Percentiles rank a stretch among this genome's conserved stretches.
Conservation (phyloP, 495 filamentous ascomycete genomes). For the Penicillium paradoxum region DNA sequence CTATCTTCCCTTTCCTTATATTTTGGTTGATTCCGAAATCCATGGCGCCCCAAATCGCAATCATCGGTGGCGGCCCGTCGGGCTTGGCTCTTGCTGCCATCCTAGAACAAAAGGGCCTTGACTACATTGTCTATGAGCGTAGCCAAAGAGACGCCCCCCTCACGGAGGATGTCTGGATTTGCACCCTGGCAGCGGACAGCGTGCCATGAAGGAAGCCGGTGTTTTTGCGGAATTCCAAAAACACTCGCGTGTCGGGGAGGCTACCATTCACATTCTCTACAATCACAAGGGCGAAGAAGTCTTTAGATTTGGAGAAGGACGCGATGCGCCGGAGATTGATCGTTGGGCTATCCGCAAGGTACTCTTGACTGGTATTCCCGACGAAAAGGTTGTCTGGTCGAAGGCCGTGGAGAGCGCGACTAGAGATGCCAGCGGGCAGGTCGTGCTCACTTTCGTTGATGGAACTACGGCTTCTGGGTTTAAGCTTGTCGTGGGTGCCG, state of each 20-base stretch:
- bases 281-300: background rate
- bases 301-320: background rate
- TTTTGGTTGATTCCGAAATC: too few relatives aligned
- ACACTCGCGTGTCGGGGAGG: conserved; percentile 35
- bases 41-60: conserved; percentile 36
- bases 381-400: conserved; percentile 33
- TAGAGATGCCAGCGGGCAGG: background rate
- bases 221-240: conserved; percentile 44
- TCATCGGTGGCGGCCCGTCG: conserved; percentile 53
- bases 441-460: conserved; percentile 1
- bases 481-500: conserved; percentile 8
- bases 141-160: conserved; percentile 12
- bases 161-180: conserved; percentile 52
- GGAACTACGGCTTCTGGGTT: conserved; percentile 4
- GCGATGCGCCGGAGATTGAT: conserved; percentile 37
- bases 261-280: conserved; percentile 5
- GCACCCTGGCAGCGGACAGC: conserved; percentile 45
- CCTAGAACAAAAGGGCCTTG: conserved; percentile 37
- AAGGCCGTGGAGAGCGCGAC: background rate
- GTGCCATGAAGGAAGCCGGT: conserved; percentile 46
- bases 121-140: conserved; percentile 46
- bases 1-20: too few relatives aligned
- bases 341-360: conserved; percentile 32
- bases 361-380: conserved; percentile 33
- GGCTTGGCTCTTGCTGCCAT: conserved; percentile 53